Conservation (phyloP, 441 rosid genomes). For the California macrophylla region DNA sequence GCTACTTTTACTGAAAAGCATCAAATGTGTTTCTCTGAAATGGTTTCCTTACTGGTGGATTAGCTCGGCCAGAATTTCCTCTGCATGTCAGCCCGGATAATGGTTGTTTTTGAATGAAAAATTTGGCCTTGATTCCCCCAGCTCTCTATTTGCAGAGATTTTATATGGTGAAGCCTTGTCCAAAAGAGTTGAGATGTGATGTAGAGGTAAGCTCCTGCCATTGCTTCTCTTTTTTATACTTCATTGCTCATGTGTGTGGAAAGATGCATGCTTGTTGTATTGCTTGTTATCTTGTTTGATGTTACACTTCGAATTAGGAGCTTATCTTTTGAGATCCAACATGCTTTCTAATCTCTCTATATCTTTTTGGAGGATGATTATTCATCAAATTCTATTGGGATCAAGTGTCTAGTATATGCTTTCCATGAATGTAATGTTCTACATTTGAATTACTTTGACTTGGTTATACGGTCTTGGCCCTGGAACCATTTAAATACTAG, state of each 20-base stretch:
- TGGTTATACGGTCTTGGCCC: not conserved
- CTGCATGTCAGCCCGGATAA: not conserved
- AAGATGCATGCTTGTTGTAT: not conserved
- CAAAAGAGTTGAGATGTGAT: slow-evolving; percentile 83
- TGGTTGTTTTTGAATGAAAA: not conserved
- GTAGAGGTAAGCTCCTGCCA: slow-evolving; percentile 56
- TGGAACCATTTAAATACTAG: not conserved
- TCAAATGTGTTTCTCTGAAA: slow-evolving; percentile 1
- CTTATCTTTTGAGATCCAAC: not conserved
- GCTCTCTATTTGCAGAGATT: slow-evolving; percentile 50
- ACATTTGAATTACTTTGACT: not conserved
- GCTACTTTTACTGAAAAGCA: not conserved
- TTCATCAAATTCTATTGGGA: not conserved
- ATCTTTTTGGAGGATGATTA: not conserved
- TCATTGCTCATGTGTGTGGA: not conserved
- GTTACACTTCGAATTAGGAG: not conserved
- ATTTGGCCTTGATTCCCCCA: slow-evolving; percentile 16
- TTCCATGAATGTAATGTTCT: not conserved
- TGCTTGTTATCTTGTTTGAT: not conserved
- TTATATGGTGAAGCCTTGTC: slow-evolving; percentile 83
- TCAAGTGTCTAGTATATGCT: not conserved
- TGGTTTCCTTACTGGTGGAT: not conserved
- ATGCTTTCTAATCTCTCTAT: not conserved
- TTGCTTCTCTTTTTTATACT: slow-evolving; percentile 2
- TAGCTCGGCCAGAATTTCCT: not conserved